Conservation (phyloP, 2,329 filamentous ascomycete species). For the Botryotinia calthae region DNA sequence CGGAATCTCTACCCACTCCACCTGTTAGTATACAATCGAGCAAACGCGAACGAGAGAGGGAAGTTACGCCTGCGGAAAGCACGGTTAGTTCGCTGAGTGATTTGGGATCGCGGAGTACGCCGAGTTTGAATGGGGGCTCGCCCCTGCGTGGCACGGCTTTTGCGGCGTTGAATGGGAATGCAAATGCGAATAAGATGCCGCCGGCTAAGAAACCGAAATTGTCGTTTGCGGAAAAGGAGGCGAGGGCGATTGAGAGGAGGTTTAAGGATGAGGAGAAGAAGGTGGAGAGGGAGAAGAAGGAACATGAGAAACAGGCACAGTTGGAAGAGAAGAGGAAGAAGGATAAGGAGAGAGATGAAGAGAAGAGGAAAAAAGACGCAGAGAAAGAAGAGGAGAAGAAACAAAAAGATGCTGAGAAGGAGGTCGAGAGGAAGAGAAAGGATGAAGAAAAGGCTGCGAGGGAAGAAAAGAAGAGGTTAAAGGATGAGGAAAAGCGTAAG, state of each 20-base stretch:
- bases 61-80: constrained; percentile 28
- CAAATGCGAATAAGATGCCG: constrained; percentile 23
- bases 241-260: constrained; percentile 42
- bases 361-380: constrained; percentile 40
- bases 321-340: constrained; percentile 39
- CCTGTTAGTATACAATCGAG: constrained; percentile 6
- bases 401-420: constrained; percentile 41
- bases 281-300: constrained; percentile 38
- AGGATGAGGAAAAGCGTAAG: constrained; percentile 35
- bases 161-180: constrained; percentile 25
- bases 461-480: constrained; percentile 40
- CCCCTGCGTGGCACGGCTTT: constrained; percentile 25
- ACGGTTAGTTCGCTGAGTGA: constrained; percentile 29
- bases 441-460: constrained; percentile 37
- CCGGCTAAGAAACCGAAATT: constrained; percentile 34
- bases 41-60: constrained; percentile 17
- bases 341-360: constrained; percentile 36
- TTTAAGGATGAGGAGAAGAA: constrained; percentile 34
- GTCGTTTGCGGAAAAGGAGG: constrained; percentile 34
- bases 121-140: constrained; percentile 19
- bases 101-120: constrained; percentile 26
- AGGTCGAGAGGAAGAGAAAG: constrained; percentile 39
- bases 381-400: constrained; percentile 43
- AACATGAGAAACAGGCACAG: constrained; percentile 39
- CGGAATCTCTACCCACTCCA: neutral